Evolutionary conservation across 2,329 filamentous ascomycete species (phyloP).

Genomic region (Xylariaceae sp.): DNA sequence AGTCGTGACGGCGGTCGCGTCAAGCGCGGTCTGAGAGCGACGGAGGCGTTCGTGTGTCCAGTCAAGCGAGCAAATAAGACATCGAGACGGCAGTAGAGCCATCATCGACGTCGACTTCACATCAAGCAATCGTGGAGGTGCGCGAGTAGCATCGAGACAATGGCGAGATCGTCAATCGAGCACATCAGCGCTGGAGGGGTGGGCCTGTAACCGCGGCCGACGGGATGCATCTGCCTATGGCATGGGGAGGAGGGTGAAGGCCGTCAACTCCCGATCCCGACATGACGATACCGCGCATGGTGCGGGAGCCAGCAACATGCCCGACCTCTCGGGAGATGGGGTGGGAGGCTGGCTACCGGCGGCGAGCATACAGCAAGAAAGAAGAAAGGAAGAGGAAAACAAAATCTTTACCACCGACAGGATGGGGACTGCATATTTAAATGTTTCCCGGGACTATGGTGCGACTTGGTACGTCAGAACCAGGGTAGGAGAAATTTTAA

Average conservation of each 20-base stretch:
- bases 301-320: slow-evolving; percentile 33
- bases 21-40: slow-evolving; percentile 9
- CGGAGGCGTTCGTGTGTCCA: neutral
- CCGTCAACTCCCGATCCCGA: slow-evolving; percentile 17
- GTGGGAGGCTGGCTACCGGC: slow-evolving; percentile 32
- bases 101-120: slow-evolving; percentile 13
- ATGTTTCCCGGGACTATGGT: neutral
- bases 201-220: slow-evolving; percentile 18
- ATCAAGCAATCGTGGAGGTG: slow-evolving; percentile 5
- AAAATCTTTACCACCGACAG: neutral
- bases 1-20: slow-evolving; percentile 1
- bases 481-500: no score
- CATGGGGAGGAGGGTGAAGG: slow-evolving; percentile 21
- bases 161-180: slow-evolving; percentile 14
- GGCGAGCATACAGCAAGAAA: slow-evolving; percentile 21
- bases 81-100: slow-evolving; percentile 3
- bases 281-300: slow-evolving; percentile 18
- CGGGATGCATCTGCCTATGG: slow-evolving; percentile 18
- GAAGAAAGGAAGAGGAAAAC: slow-evolving; percentile 2
- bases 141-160: slow-evolving; percentile 15
- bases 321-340: slow-evolving; percentile 33
- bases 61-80: slow-evolving; percentile 13
- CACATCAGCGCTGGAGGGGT: slow-evolving; percentile 1
- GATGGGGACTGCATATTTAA: slow-evolving; percentile 7
- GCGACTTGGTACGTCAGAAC: no score